Evolutionary conservation across 129 eudicot species (phyloP).

Genomic region (Rutidosis leptorrhynchoides): DNA sequence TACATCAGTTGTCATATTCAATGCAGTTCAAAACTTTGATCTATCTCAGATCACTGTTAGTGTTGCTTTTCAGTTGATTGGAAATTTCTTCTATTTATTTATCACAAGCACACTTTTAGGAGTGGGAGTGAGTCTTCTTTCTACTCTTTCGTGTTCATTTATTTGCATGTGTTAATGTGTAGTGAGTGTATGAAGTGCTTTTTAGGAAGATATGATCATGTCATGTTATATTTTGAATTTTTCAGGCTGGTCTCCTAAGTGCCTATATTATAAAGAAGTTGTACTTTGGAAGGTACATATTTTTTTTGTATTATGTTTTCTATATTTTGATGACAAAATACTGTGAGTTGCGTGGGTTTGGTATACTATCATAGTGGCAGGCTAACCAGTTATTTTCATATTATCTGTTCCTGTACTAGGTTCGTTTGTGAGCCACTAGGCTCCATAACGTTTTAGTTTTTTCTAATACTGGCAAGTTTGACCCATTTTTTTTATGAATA

Average conservation of each 20-base stretch:
- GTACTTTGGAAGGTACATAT: slow-evolving; percentile 63
- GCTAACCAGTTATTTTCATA: neutral
- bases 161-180: neutral
- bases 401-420: neutral
- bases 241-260: slow-evolving; percentile 72
- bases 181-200: neutral
- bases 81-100: slow-evolving; percentile 68
- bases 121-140: slow-evolving; percentile 48
- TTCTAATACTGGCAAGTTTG: neutral
- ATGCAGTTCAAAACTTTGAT: slow-evolving; percentile 73
- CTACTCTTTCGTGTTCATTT: neutral
- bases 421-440: neutral
- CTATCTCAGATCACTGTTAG: slow-evolving; percentile 41
- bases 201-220: slow-evolving; percentile 1
- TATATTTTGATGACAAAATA: slow-evolving; percentile 12
- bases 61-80: slow-evolving; percentile 52
- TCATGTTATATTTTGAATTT: slow-evolving; percentile 22
- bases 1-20: slow-evolving; percentile 85
- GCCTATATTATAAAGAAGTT: slow-evolving; percentile 66
- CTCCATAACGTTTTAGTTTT: neutral
- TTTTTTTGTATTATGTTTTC: slow-evolving; percentile 1
- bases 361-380: slow-evolving; percentile 7
- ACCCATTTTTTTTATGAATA: neutral
- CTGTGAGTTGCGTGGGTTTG: neutral
- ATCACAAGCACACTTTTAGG: slow-evolving; percentile 73